Evolutionary conservation across 2,329 filamentous ascomycete species (phyloP), one percentile per base, ranked within the genome.

Genomic region (Phialocephala subalpina): DNA sequence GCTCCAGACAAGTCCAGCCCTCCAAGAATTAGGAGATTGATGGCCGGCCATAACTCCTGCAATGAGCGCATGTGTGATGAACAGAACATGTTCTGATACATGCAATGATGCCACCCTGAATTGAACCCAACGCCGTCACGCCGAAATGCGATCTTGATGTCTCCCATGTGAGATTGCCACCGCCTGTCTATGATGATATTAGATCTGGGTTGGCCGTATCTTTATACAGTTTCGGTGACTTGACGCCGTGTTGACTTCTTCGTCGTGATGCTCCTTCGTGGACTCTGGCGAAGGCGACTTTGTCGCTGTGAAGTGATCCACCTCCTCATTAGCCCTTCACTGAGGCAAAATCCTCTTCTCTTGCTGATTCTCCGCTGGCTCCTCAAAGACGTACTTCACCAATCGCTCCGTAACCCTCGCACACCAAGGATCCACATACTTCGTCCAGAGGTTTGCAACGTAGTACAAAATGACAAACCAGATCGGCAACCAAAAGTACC

Each of bases 381-480:
- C 49, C 11, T 73, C 72, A 63, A 73, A 75, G 8, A 74, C 70
- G 55, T 73, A 73, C 33, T 66, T 67, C 35, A 76, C 74, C 60
- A 75, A 68, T 40, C 66, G 78, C 70, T 82, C 79, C 1, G 82
- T 83, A n/a, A 81, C 65, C 29, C 74, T 75, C 14, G 79, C 81
- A 66, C 81, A 86, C 72, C 80, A 82, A 0, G 84, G 84, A 72
- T 88, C 86, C 20, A 88, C 81, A 56, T 84, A 82, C 5, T 77
- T 79, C 14, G 82, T 85, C 86, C 86, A 88, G 0, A 82, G 71
- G 71, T 82, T 79, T 2, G 83, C 83, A 14, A 77, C 71, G 9
- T 75, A 78, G 63, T 86, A 84, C 56, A 83, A 75, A 27, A 85
- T 76, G 0, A 80, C 79, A 45, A 85, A 78, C 80, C 82, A 86